These are phyloP conservation scores for Neurospora sp. DNA, from an alignment of 495 filamentous ascomycete species.

Conservation along the genomic window DNA sequence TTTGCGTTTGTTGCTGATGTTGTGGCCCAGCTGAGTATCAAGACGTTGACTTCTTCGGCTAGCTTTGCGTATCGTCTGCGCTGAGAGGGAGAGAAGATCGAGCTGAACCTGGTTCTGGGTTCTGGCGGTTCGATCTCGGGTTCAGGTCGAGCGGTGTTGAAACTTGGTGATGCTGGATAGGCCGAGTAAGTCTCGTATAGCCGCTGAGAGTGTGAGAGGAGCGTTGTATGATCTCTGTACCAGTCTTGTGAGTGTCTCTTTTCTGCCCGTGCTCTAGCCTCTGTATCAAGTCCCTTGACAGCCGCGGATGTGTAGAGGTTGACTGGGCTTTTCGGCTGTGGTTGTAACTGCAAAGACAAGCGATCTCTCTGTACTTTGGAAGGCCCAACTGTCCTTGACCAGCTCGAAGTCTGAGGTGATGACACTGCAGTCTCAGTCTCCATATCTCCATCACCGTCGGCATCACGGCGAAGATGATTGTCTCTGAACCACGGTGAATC, in stretches of 20 bases:
- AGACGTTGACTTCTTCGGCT: slow-evolving; percentile 14
- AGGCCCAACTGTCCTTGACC: slow-evolving; percentile 4
- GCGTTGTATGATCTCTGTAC: not conserved
- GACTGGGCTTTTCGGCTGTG: not conserved
- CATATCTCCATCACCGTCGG: not conserved
- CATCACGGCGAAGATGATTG: not conserved
- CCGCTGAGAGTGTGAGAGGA: not conserved
- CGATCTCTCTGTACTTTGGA: slow-evolving; percentile 1
- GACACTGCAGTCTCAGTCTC: slow-evolving; percentile 13
- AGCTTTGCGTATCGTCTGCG: not conserved
- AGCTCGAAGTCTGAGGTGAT: slow-evolving; percentile 10
- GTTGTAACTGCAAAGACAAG: not conserved
- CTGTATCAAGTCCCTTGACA: not conserved
- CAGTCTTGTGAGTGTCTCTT: not conserved
- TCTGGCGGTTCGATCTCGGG: slow-evolving; percentile 1
- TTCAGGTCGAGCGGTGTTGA: not conserved
- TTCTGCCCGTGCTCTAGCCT: not conserved
- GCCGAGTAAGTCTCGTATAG: not conserved
- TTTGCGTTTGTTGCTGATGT: not conserved
- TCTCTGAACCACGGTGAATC: slow-evolving; percentile 14
- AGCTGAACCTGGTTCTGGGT: not conserved
- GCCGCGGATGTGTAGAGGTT: not conserved
- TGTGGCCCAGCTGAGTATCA: slow-evolving; percentile 18
- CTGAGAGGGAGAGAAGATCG: not conserved
- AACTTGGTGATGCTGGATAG: not conserved